A percentile compares a stretch with the other conserved stretches of the same genome.
phyloP scores from a whole-genome alignment of 345 rosid species.

The Hypericum perforatum region DNA sequence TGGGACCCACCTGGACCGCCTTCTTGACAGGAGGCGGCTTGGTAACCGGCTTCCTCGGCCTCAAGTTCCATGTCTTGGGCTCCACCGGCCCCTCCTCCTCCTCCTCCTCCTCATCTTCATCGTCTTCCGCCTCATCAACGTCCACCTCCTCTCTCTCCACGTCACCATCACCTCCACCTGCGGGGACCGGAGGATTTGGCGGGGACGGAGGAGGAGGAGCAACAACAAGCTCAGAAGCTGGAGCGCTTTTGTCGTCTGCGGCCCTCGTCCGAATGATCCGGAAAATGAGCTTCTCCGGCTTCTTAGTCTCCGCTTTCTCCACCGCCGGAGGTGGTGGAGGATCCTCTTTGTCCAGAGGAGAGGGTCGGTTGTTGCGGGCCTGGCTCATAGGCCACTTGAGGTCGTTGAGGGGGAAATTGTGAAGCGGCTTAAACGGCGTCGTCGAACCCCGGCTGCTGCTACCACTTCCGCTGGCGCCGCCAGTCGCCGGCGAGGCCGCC shows the following conservation, averaged over 20 bases:
- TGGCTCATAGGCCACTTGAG: conserved; percentile 53
- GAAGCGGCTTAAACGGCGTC: conserved; percentile 38
- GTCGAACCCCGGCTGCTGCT: no score
- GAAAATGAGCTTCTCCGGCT: no score
- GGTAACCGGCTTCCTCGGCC: conserved; percentile 41
- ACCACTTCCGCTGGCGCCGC: no score
- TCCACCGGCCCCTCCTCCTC: conserved; percentile 32
- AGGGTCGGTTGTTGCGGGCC: conserved; percentile 5
- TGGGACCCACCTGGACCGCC: conserved; percentile 12
- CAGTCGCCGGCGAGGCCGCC: no score
- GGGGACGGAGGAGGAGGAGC: no score
- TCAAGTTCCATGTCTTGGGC: conserved; percentile 59
- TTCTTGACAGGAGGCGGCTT: no score
- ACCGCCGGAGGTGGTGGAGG: conserved; percentile 1
- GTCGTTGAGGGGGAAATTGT: conserved; percentile 52
- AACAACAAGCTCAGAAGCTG: no score
- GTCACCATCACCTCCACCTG: no score
- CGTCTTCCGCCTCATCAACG: conserved; percentile 24
- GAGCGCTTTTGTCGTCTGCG: no score
- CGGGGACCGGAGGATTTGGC: no score
- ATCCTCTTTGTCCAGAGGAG: conserved; percentile 34
- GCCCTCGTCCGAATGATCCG: no score
- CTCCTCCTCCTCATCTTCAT: conserved; percentile 32
- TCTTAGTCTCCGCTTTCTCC: no score
- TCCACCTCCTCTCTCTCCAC: conserved; percentile 24